phyloP scores from a whole-genome alignment of 352 stramenopile genomes.

The Globisporangium irregulare region DNA sequence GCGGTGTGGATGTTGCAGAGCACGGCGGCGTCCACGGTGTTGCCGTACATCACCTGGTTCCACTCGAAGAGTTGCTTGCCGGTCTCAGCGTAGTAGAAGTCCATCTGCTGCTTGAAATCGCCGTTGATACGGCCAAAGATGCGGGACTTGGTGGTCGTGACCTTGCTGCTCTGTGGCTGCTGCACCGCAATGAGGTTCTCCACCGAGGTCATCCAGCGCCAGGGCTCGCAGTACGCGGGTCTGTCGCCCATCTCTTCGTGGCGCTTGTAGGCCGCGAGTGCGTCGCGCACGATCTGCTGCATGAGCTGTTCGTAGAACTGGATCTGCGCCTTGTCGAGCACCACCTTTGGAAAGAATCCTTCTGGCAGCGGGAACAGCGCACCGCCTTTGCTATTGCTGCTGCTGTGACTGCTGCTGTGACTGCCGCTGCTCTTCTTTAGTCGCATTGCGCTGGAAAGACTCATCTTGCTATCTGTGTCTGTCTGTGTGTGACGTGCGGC shows the following conservation, averaged over 20 bases:
- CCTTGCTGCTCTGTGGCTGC: constrained; percentile 5
- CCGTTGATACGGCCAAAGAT: constrained; percentile 60
- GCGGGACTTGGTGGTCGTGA: constrained; percentile 28
- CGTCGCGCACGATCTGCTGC: constrained; percentile 31
- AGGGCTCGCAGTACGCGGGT: constrained; percentile 20
- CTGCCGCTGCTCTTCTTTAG: constrained; percentile 1
- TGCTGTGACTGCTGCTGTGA: neutral
- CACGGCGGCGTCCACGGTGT: constrained; percentile 62
- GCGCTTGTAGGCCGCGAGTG: constrained; percentile 41
- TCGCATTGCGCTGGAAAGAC: constrained; percentile 8
- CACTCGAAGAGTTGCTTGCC: constrained; percentile 58
- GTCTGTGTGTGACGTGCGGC: neutral
- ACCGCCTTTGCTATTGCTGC: neutral
- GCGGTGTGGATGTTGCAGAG: constrained; percentile 74
- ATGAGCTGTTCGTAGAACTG: constrained; percentile 34
- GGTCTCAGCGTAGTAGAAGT: constrained; percentile 64
- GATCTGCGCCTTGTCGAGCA: constrained; percentile 28
- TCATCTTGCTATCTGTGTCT: neutral
- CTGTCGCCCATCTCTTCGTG: constrained; percentile 36
- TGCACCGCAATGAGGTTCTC: constrained; percentile 28
- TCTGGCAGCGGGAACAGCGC: constrained; percentile 31
- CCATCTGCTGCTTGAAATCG: constrained; percentile 62
- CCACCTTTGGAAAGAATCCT: constrained; percentile 40
- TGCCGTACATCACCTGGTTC: constrained; percentile 67
- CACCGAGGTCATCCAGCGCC: constrained; percentile 20